Conservation (phyloP, 2,329 filamentous ascomycete genomes). For the Diaporthe citri region DNA sequence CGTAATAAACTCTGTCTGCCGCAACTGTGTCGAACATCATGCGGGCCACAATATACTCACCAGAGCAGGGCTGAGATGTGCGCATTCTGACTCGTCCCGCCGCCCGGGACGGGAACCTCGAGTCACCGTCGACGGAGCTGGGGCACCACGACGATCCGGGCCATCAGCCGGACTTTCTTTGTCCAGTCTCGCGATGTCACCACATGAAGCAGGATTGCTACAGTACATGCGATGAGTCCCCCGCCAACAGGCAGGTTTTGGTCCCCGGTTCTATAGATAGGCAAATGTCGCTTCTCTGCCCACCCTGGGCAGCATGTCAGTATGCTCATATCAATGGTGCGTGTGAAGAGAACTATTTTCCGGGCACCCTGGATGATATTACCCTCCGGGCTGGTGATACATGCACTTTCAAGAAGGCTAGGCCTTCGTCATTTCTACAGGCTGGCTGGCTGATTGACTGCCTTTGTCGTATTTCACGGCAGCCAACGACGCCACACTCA, state of each 20-base stretch:
- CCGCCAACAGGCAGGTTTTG: no score
- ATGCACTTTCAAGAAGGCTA: background rate
- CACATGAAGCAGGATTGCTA: slow-evolving; percentile 22
- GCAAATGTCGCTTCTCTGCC: background rate
- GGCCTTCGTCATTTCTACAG: background rate
- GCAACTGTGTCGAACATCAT: background rate
- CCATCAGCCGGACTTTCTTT: slow-evolving; percentile 7
- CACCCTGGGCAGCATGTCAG: background rate
- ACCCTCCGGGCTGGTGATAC: background rate
- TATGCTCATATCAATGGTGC: background rate
- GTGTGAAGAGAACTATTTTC: background rate
- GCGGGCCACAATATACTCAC: background rate
- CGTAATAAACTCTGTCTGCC: no score
- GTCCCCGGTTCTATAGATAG: background rate
- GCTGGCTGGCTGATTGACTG: background rate
- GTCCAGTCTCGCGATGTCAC: slow-evolving; percentile 22
- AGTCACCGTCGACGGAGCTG: background rate
- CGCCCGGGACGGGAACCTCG: background rate
- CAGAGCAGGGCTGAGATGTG: slow-evolving; percentile 16
- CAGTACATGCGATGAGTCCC: background rate
- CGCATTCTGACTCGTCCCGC: slow-evolving; percentile 9
- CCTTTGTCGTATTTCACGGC: background rate
- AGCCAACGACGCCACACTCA: background rate
- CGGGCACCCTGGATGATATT: slow-evolving; percentile 1
- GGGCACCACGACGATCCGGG: slow-evolving; percentile 21